Base-by-base conservation (phyloP, 2,329 filamentous ascomycete species). In the Grosmannia penicillata region DNA sequence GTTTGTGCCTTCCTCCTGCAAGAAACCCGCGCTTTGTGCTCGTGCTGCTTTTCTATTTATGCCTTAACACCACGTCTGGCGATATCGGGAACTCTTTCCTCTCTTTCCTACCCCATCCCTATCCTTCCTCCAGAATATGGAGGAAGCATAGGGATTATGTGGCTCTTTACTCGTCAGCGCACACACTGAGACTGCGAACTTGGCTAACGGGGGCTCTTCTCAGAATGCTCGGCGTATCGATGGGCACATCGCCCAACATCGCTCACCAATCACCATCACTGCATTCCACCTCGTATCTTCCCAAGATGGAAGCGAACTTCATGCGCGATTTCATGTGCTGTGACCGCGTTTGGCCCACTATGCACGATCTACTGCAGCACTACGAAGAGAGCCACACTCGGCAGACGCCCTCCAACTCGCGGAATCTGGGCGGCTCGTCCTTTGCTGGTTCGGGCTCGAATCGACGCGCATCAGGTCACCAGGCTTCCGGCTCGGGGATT, bases 291-390 rank as follows among this genome's bases (percentile, higher is more conserved):
- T 96, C 91, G 21, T 96, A 96, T 56, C 72, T 95, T 2, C 89
- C 87, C 9, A 95, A 94, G 59, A 76, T 95, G 54, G 91, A 98
- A 60, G 89, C 89, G 44, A 91, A 89, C 54, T 98, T 95, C 58
- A 93, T 96, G 84, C 81, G 81, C 59, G 87, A 96, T 62, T 96
- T 96, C 61, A 81, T 81, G 37, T 98, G 91, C 63, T 98, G 91
- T 61, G 86, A 86, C 51, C 74, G 84, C 51, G 89, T 80, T 24
- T 71, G 95, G 48, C 82, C 87, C 19, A 93, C 87, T 36, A 72
- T 98, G 49, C 91, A 98, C 61, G 91, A 96, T 54, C 69, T 98
- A 33, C 67, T 98, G 33, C 86, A 94, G 55, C 91, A 98, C 58
- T 98, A 95, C 55, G 91, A 98, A 60, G 89, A 95, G 60, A 75